These are phyloP conservation scores for Xylaria sp. DNA, from an alignment of 495 filamentous ascomycete genomes.

Conservation along the genomic window DNA sequence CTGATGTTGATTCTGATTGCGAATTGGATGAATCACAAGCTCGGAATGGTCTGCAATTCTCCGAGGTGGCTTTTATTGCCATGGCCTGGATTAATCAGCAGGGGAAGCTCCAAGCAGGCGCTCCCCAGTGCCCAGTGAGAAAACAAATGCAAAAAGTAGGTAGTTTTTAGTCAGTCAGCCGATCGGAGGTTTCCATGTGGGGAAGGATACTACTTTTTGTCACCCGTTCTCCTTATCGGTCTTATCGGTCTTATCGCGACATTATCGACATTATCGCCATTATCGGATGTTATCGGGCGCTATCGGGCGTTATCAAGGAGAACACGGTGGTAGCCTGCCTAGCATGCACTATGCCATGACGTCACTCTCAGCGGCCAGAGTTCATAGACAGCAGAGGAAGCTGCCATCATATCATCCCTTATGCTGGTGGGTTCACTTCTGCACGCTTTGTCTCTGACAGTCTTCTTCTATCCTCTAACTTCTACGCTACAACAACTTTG, in stretches of 20 bases:
- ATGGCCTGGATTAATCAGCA: constrained; percentile 25
- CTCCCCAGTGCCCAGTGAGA: not conserved
- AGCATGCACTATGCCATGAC: not conserved
- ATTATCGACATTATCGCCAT: not conserved
- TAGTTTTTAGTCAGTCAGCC: not conserved
- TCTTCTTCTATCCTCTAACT: not conserved
- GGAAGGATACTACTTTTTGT: not conserved
- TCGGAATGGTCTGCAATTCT: constrained; percentile 12
- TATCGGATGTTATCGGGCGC: constrained; percentile 5
- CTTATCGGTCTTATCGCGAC: not conserved
- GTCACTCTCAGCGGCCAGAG: constrained; percentile 11
- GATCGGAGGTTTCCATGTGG: constrained; percentile 14
- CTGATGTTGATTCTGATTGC: not conserved
- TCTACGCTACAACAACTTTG: not conserved
- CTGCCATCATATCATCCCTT: constrained; percentile 1
- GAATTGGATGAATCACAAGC: not conserved
- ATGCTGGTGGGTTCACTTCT: not conserved
- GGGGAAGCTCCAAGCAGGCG: constrained; percentile 16
- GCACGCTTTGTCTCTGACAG: not conserved
- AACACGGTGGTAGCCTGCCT: too few relatives aligned
- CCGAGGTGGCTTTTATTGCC: constrained; percentile 24
- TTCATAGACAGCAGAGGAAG: not conserved
- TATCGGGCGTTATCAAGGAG: not conserved
- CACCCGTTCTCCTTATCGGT: too few relatives aligned
- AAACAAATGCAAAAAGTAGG: constrained; percentile 10